A percentile compares a stretch with the other conserved stretches of the same genome.
These are phyloP conservation scores for Boletus fagicola DNA, from an alignment of 768 basidiomycete species.

Conservation along the genomic window DNA sequence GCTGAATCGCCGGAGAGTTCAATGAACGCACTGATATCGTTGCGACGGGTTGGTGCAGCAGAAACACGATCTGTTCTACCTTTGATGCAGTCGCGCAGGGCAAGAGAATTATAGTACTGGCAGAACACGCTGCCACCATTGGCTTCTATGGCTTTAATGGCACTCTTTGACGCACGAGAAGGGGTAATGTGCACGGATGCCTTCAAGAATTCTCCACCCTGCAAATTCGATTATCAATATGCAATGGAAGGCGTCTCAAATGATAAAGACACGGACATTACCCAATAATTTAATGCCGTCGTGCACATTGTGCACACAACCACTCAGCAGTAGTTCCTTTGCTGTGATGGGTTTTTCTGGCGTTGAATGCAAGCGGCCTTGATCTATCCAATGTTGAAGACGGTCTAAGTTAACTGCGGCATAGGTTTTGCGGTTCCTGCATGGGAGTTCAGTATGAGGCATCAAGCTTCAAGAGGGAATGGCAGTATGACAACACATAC, in stretches of 20 bases:
- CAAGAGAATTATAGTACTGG: slow-evolving; percentile 87
- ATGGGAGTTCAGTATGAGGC: neutral
- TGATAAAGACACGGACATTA: slow-evolving; percentile 49
- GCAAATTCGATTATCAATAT: neutral
- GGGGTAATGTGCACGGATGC: slow-evolving; percentile 75
- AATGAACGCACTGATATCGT: slow-evolving; percentile 70
- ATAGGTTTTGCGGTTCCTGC: slow-evolving; percentile 71
- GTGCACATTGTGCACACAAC: slow-evolving; percentile 83
- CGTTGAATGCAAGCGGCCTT: slow-evolving; percentile 74
- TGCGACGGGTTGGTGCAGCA: slow-evolving; percentile 82
- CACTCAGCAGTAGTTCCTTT: slow-evolving; percentile 76
- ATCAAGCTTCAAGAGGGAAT: neutral
- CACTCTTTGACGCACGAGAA: slow-evolving; percentile 82
- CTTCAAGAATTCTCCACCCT: slow-evolving; percentile 69
- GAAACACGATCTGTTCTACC: slow-evolving; percentile 65
- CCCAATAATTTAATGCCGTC: slow-evolving; percentile 92
- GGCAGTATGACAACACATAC: slow-evolving; percentile 47
- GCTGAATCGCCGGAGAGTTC: neutral
- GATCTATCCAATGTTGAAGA: slow-evolving; percentile 88
- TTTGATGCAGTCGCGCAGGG: slow-evolving; percentile 75
- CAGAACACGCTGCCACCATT: slow-evolving; percentile 83
- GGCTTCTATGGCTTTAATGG: slow-evolving; percentile 80
- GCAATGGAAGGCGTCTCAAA: neutral
- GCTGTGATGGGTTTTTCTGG: slow-evolving; percentile 86
- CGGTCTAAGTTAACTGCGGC: slow-evolving; percentile 85